Percentiles rank a stretch among this genome's conserved stretches.
Conservation (phyloP, 805 yeast species). For the Dipodascopsis tothii region DNA sequence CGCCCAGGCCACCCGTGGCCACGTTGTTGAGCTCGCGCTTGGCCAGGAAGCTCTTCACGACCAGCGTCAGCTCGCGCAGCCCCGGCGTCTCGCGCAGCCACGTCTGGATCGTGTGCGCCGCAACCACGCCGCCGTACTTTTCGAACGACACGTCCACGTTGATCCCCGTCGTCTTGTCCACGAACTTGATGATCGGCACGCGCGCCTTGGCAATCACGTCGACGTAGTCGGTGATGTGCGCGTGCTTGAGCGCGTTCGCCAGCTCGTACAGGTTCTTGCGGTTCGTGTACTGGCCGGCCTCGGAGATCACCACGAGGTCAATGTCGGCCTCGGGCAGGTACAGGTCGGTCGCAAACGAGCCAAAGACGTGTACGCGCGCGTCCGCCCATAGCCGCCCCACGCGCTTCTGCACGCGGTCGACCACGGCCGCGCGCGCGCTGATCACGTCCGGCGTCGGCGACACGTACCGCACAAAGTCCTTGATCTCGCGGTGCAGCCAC, state of each 20-base stretch:
- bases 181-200: conserved; percentile 89
- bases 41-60: conserved; percentile 76
- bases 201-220: conserved; percentile 85
- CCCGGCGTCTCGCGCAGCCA: conserved; percentile 77
- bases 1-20: conserved; percentile 90
- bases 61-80: conserved; percentile 68
- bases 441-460: conserved; percentile 78
- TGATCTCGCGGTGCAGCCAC: conserved; percentile 80
- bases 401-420: conserved; percentile 49
- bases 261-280: conserved; percentile 64
- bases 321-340: conserved; percentile 93
- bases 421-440: conserved; percentile 54
- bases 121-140: conserved; percentile 67
- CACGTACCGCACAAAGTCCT: conserved; percentile 74
- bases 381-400: conserved; percentile 62
- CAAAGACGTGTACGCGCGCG: conserved; percentile 77
- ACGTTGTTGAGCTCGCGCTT: conserved; percentile 76
- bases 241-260: conserved; percentile 57
- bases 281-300: conserved; percentile 50
- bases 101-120: conserved; percentile 65
- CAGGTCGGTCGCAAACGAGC: conserved; percentile 87
- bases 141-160: conserved; percentile 89
- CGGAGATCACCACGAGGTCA: conserved; percentile 78
- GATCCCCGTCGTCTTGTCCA: conserved; percentile 60
- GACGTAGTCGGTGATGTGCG: conserved; percentile 57